phyloP scores from a whole-genome alignment of 768 basidiomycete species.

The Agaricus sinodeliciosus region DNA sequence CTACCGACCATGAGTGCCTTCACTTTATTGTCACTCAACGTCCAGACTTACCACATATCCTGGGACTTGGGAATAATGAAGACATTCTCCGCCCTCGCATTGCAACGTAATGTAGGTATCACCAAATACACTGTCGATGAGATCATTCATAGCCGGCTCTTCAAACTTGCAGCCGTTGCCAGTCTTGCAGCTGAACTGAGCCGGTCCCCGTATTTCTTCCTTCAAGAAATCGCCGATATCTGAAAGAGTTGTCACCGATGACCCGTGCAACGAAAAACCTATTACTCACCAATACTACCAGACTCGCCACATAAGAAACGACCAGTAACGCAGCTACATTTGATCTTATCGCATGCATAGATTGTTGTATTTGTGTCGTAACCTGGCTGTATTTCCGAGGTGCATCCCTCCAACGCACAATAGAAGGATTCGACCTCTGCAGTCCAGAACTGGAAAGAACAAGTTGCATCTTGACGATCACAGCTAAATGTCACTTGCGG shows the following conservation, averaged over 20 bases:
- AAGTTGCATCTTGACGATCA: constrained; percentile 52
- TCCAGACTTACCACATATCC: constrained; percentile 64
- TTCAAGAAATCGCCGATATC: constrained; percentile 92
- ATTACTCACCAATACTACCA: constrained; percentile 79
- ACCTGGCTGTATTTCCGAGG: constrained; percentile 35
- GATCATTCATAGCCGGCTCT: constrained; percentile 93
- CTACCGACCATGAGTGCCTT: constrained; percentile 25
- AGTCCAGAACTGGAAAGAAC: constrained; percentile 98
- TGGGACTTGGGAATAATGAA: constrained; percentile 91
- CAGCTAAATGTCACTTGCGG: constrained; percentile 98
- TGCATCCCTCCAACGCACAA: constrained; percentile 76
- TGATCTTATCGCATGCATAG: constrained; percentile 78
- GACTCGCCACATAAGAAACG: constrained; percentile 94
- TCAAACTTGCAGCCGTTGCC: constrained; percentile 82
- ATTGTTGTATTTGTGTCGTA: constrained; percentile 66
- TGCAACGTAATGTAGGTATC: constrained; percentile 83
- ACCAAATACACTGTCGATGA: constrained; percentile 92
- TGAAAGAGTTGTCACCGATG: constrained; percentile 20
- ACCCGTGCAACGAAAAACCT: neutral
- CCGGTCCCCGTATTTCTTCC: constrained; percentile 89
- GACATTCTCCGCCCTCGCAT: constrained; percentile 88
- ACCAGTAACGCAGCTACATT: constrained; percentile 90
- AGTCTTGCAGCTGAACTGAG: constrained; percentile 69
- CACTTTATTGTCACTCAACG: neutral
- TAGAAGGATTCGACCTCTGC: constrained; percentile 94